These are phyloP conservation scores for Cylindrodendrum hubeiense DNA, from an alignment of 2,329 filamentous ascomycete genomes.

Conservation along the genomic window DNA sequence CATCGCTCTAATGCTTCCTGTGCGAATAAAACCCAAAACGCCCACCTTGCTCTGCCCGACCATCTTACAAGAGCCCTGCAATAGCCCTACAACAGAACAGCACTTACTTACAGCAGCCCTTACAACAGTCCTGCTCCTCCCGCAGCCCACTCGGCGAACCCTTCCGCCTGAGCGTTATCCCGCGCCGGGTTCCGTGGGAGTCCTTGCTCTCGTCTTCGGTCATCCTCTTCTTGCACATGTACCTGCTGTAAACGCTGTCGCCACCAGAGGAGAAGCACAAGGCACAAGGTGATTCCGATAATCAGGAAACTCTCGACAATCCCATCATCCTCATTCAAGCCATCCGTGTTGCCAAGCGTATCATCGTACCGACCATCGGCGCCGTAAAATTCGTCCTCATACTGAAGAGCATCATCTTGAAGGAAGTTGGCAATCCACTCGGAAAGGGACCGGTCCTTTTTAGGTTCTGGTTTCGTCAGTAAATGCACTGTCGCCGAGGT, in stretches of 20 bases:
- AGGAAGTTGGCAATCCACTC: constrained; percentile 93
- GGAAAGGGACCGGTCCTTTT: constrained; percentile 80
- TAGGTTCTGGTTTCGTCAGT: constrained; percentile 66
- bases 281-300: constrained; percentile 77
- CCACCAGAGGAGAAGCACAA: constrained; percentile 86
- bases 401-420: constrained; percentile 74
- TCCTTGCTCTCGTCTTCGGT: constrained; percentile 48
- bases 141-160: constrained; percentile 52
- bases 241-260: constrained; percentile 76
- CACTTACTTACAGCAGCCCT: neutral
- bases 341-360: constrained; percentile 69
- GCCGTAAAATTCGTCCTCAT: constrained; percentile 72
- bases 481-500: neutral
- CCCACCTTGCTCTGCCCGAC: constrained; percentile 12
- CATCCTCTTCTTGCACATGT: constrained; percentile 53
- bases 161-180: constrained; percentile 41
- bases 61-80: constrained; percentile 42
- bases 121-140: constrained; percentile 50
- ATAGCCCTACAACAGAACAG: too few species aligned
- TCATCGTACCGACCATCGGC: constrained; percentile 66
- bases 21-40: constrained; percentile 34
- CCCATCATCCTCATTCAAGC: constrained; percentile 77
- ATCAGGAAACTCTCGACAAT: constrained; percentile 89
- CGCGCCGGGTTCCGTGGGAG: constrained; percentile 41
- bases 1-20: constrained; percentile 44